Evolutionary conservation across 257 asterid species (phyloP).

Genomic region (Solanum medicagineum): DNA sequence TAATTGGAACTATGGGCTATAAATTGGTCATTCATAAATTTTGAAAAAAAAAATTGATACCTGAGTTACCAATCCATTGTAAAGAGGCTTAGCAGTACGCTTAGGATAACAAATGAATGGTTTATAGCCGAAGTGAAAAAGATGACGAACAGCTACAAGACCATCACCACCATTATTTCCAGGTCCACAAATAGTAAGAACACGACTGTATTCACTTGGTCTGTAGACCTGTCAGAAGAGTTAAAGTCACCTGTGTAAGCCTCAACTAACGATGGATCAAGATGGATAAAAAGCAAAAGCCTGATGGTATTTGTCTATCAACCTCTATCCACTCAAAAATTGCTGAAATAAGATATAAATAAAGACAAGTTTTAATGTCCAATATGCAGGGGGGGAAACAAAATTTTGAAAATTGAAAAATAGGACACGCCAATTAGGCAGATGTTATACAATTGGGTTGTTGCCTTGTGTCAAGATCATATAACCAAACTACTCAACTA

Average conservation of each 20-base stretch:
- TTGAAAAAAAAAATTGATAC: constrained; percentile 20
- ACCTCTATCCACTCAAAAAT: not conserved
- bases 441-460: not conserved
- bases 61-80: constrained; percentile 76
- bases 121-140: constrained; percentile 76
- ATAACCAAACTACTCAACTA: not conserved
- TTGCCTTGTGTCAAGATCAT: not conserved
- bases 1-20: not conserved
- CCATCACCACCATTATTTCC: constrained; percentile 99
- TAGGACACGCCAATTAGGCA: not conserved
- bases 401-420: not conserved
- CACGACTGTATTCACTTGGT: constrained; percentile 41
- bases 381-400: not conserved
- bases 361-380: not conserved
- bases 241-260: not conserved
- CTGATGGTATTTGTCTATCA: not conserved
- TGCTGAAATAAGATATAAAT: not conserved
- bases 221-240: constrained; percentile 50
- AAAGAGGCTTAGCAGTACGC: constrained; percentile 67
- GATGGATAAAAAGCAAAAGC: not conserved
- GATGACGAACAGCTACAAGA: constrained; percentile 96
- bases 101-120: constrained; percentile 79
- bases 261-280: not conserved
- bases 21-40: not conserved
- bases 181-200: constrained; percentile 85